Percentiles rank a stretch among this genome's conserved stretches.
Evolutionary conservation across 108 stramenopile species (phyloP).

Genomic region (Discostella stelligeroides): DNA sequence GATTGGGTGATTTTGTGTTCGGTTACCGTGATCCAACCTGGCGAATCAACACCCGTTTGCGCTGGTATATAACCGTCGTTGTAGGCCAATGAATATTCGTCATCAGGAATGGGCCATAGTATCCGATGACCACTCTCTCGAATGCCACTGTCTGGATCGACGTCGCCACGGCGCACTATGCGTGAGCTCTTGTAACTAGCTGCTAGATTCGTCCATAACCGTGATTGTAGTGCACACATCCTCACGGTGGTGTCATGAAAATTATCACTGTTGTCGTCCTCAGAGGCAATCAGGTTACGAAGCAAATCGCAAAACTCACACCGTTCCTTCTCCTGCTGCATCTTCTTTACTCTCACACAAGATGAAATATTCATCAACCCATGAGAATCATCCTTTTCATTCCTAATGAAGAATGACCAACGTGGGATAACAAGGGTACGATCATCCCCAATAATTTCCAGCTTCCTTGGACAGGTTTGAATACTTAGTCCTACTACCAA

Average conservation of each 20-base stretch:
- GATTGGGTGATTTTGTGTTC: slow-evolving; percentile 90
- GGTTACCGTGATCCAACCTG: slow-evolving; percentile 91
- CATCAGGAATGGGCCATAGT: slow-evolving; percentile 56
- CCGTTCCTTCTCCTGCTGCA: background rate
- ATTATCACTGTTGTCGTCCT: background rate
- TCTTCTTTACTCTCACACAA: background rate
- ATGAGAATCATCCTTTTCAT: background rate
- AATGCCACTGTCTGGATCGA: slow-evolving; percentile 73
- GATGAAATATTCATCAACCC: background rate
- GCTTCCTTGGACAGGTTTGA: slow-evolving; percentile 41
- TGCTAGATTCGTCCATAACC: slow-evolving; percentile 63
- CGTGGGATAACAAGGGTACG: slow-evolving; percentile 71
- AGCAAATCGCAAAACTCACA: slow-evolving; percentile 22
- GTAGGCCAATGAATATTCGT: slow-evolving; percentile 4
- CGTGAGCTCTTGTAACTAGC: slow-evolving; percentile 45
- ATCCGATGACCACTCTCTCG: slow-evolving; percentile 80
- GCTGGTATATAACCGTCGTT: slow-evolving; percentile 34
- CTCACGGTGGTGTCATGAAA: background rate
- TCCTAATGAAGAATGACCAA: slow-evolving; percentile 45
- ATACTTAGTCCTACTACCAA: slow-evolving; percentile 39
- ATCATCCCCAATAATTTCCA: slow-evolving; percentile 84
- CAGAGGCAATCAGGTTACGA: background rate
- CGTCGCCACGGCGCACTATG: slow-evolving; percentile 73
- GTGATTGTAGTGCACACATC: slow-evolving; percentile 25
- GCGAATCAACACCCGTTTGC: slow-evolving; percentile 50